Percentiles rank a stretch among this genome's conserved stretches.
These are phyloP conservation scores for Saccharomycopsis olivae DNA, from an alignment of 805 yeast species.

Conservation along the genomic window DNA sequence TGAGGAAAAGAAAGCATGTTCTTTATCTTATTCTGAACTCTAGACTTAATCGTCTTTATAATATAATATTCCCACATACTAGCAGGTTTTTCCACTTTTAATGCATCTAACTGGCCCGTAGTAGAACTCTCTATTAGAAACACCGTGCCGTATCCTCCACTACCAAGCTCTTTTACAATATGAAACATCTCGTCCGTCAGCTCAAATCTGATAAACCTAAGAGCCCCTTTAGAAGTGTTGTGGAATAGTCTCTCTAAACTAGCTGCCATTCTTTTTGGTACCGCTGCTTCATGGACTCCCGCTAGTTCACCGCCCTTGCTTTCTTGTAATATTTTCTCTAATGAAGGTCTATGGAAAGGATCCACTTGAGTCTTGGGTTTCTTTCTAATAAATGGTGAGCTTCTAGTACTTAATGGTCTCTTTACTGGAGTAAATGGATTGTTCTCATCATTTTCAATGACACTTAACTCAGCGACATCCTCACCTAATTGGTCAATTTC, in stretches of 20 bases:
- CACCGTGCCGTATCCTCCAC: slow-evolving; percentile 75
- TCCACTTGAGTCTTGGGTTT: slow-evolving; percentile 20
- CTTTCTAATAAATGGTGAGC: slow-evolving; percentile 4
- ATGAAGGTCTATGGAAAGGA: slow-evolving; percentile 36
- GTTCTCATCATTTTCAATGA: slow-evolving; percentile 1
- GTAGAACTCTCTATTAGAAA: slow-evolving; percentile 53
- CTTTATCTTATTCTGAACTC: slow-evolving; percentile 22
- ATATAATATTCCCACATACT: slow-evolving; percentile 78
- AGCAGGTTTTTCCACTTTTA: slow-evolving; percentile 64
- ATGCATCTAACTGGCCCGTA: slow-evolving; percentile 45
- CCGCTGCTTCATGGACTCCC: too few species aligned
- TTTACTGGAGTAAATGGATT: slow-evolving; percentile 11
- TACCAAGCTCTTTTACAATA: slow-evolving; percentile 40
- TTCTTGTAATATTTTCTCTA: slow-evolving; percentile 31
- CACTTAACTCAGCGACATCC: slow-evolving; percentile 11
- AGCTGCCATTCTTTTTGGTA: too few species aligned
- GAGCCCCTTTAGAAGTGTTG: slow-evolving; percentile 22
- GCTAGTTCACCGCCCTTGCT: too few species aligned
- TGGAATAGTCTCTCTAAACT: slow-evolving; percentile 30
- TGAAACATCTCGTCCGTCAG: slow-evolving; percentile 25
- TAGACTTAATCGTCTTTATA: slow-evolving; percentile 41
- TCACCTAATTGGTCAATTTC: slow-evolving; percentile 4
- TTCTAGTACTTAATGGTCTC: slow-evolving; percentile 4
- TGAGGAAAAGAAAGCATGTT: slow-evolving; percentile 1
- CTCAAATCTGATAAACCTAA: slow-evolving; percentile 24